Conservation (phyloP, 139 green algal species). For the Gonium pectorale region DNA sequence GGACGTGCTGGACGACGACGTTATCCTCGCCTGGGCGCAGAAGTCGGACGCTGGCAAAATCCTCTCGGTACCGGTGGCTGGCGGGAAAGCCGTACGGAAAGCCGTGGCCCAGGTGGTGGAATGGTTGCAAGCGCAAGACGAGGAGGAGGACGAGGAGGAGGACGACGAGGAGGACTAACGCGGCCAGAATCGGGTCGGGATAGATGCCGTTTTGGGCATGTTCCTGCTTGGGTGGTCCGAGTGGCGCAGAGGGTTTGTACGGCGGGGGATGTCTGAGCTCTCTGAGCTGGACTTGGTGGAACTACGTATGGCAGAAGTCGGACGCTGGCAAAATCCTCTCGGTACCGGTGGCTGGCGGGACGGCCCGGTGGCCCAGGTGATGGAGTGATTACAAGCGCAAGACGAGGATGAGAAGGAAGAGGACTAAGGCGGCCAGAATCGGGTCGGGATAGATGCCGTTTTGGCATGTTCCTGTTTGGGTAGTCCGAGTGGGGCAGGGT, state of each 20-base stretch:
- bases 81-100: constrained; percentile 68
- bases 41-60: constrained; percentile 73
- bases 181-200: too few relatives aligned
- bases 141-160: constrained; percentile 67
- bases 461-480: too few relatives aligned
- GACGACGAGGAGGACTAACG: constrained; percentile 52
- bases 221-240: too few relatives aligned
- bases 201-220: too few relatives aligned
- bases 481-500: too few relatives aligned
- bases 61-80: constrained; percentile 69
- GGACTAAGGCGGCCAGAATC: neutral
- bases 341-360: constrained; percentile 61
- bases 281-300: constrained; percentile 91
- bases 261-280: too few relatives aligned
- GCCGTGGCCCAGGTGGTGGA: constrained; percentile 81
- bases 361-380: constrained; percentile 70
- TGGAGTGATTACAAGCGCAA: constrained; percentile 87
- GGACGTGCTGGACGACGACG: constrained; percentile 90
- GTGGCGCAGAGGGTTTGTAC: too few relatives aligned
- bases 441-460: too few relatives aligned
- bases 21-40: constrained; percentile 84
- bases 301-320: constrained; percentile 76
- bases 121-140: constrained; percentile 83
- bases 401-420: constrained; percentile 66
- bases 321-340: constrained; percentile 76